Conservation (phyloP, 106 monocot species). For the Dioscorea dumetorum region DNA sequence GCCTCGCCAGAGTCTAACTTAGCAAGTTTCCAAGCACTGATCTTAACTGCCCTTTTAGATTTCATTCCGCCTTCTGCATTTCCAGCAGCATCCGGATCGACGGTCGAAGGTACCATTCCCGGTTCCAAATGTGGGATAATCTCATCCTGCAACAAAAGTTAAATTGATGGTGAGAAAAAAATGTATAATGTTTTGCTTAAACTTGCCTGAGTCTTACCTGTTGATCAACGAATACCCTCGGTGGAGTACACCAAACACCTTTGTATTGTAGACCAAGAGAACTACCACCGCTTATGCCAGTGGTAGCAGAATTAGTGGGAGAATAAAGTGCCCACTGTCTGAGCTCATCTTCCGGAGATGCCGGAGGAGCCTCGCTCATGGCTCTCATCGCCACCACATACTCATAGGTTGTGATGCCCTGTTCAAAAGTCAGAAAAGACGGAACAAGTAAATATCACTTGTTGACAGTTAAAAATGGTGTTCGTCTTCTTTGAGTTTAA, state of each 20-base stretch:
- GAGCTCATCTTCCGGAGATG: constrained; percentile 65
- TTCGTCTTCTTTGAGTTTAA: constrained; percentile 7
- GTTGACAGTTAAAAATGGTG: neutral
- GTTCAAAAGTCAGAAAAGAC: constrained; percentile 6
- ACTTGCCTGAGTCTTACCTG: constrained; percentile 24
- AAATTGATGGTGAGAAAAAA: too few species aligned
- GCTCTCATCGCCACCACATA: constrained; percentile 98
- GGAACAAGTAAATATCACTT: neutral
- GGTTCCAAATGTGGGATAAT: constrained; percentile 91
- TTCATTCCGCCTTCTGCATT: constrained; percentile 41
- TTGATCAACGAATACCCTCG: constrained; percentile 89
- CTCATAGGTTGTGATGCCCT: constrained; percentile 99
- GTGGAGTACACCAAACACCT: constrained; percentile 98
- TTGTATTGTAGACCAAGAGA: constrained; percentile 86
- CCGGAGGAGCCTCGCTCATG: constrained; percentile 91
- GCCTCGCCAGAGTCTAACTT: constrained; percentile 79
- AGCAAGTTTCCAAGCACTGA: constrained; percentile 95
- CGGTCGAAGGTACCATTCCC: constrained; percentile 81
- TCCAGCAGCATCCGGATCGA: constrained; percentile 76
- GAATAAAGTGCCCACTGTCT: constrained; percentile 59
- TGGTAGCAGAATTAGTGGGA: constrained; percentile 80
- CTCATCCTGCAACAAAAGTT: constrained; percentile 57
- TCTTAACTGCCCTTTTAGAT: constrained; percentile 70
- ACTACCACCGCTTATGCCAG: constrained; percentile 76
- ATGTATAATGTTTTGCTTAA: too few species aligned